Evolutionary conservation across 208 protist species (phyloP).

Genomic region (Trypanosomatidae sp.): DNA sequence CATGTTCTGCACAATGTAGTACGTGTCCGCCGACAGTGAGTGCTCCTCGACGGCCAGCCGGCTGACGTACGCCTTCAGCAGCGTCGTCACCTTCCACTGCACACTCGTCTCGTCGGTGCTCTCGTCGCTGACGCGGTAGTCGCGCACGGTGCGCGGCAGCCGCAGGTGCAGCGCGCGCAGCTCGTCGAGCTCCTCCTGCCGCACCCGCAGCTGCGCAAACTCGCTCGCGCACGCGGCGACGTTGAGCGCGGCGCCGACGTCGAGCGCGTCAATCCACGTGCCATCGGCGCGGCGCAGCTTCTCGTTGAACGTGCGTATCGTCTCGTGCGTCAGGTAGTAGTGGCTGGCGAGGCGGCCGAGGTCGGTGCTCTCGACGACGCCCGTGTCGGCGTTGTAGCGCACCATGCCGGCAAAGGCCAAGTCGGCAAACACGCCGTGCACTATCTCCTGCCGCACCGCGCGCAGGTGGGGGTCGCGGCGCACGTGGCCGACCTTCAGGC

Average conservation of each 20-base stretch:
- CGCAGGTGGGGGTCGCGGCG: slow-evolving; percentile 88
- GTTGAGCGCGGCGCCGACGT: slow-evolving; percentile 88
- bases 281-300: slow-evolving; percentile 75
- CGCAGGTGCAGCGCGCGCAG: slow-evolving; percentile 69
- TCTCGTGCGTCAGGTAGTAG: slow-evolving; percentile 96
- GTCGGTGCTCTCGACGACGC: slow-evolving; percentile 92
- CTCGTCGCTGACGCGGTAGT: slow-evolving; percentile 54
- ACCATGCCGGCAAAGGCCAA: slow-evolving; percentile 93
- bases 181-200: slow-evolving; percentile 94
- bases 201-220: slow-evolving; percentile 94
- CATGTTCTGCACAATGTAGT: slow-evolving; percentile 96
- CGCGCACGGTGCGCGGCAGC: slow-evolving; percentile 49
- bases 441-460: slow-evolving; percentile 86
- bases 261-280: slow-evolving; percentile 74
- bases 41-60: slow-evolving; percentile 74
- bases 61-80: slow-evolving; percentile 96
- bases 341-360: slow-evolving; percentile 94
- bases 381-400: slow-evolving; percentile 95
- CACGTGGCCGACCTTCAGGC: slow-evolving; percentile 86
- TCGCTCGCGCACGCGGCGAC: slow-evolving; percentile 88
- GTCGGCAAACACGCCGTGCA: slow-evolving; percentile 89
- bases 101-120: slow-evolving; percentile 77
- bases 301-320: slow-evolving; percentile 92
- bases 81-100: slow-evolving; percentile 93
- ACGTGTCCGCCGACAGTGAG: slow-evolving; percentile 88